Percentiles rank a stretch among this genome's conserved stretches.
These are phyloP conservation scores for Neurospora terricola DNA, from an alignment of 495 filamentous ascomycete species.

Conservation along the genomic window DNA sequence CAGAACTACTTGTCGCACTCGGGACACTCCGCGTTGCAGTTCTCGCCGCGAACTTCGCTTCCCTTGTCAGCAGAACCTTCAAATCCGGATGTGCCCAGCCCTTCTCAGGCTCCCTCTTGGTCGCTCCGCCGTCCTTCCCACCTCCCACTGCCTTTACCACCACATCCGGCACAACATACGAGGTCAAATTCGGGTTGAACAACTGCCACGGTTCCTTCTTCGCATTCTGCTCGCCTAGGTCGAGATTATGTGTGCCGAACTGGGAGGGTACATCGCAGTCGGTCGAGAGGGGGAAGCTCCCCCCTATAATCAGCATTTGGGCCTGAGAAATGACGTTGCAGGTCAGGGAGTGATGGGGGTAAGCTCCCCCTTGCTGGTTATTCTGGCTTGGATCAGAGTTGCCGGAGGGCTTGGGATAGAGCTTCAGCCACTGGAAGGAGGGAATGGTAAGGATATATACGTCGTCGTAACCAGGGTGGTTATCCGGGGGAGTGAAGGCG, in stretches of 20 bases:
- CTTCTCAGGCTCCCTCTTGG: slow-evolving; percentile 48
- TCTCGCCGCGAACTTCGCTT: slow-evolving; percentile 14
- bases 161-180: slow-evolving; percentile 49
- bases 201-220: slow-evolving; percentile 20
- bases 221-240: slow-evolving; percentile 34
- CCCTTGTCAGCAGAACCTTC: slow-evolving; percentile 17
- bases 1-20: not conserved
- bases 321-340: slow-evolving; percentile 39
- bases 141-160: slow-evolving; percentile 57
- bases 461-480: slow-evolving; percentile 39
- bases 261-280: slow-evolving; percentile 56
- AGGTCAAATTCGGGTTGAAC: slow-evolving; percentile 24
- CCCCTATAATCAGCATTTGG: slow-evolving; percentile 66
- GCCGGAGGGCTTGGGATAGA: slow-evolving; percentile 22
- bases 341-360: slow-evolving; percentile 37
- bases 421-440: slow-evolving; percentile 46
- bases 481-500: slow-evolving; percentile 27
- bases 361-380: slow-evolving; percentile 12
- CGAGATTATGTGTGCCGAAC: slow-evolving; percentile 52
- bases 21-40: slow-evolving; percentile 15
- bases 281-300: slow-evolving; percentile 47
- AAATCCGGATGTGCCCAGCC: slow-evolving; percentile 24
- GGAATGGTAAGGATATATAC: slow-evolving; percentile 48
- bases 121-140: slow-evolving; percentile 49
- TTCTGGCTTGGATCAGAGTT: not conserved